These are phyloP conservation scores for Pachysandra terminalis DNA, from an alignment of 164 flowering plant genomes.

Conservation along the genomic window DNA sequence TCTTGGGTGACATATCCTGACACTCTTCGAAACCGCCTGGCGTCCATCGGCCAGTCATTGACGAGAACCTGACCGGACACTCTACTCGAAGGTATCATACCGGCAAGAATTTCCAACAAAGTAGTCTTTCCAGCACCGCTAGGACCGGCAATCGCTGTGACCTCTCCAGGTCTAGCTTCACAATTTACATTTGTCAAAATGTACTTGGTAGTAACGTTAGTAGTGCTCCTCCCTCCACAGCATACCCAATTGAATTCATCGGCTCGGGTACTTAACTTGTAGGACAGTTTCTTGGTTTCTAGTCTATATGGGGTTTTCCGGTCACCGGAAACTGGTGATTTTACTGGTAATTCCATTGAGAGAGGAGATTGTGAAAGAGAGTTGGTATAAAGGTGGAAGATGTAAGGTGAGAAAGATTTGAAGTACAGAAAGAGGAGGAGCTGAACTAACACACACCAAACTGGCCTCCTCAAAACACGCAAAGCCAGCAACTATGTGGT, in stretches of 20 bases:
- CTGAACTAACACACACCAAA: conserved; percentile 63
- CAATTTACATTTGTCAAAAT: conserved; percentile 50
- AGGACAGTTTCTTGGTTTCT: conserved; percentile 49
- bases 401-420: background rate
- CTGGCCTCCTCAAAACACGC: conserved; percentile 17
- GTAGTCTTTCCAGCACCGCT: conserved; percentile 96
- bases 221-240: conserved; percentile 13
- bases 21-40: conserved; percentile 33
- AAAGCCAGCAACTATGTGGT: too few species aligned
- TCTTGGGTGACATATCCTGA: conserved; percentile 87
- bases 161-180: conserved; percentile 58
- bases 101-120: conserved; percentile 24
- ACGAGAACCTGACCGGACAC: conserved; percentile 57
- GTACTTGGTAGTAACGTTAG: conserved; percentile 14
- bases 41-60: conserved; percentile 47
- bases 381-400: background rate
- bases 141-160: conserved; percentile 64
- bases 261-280: conserved; percentile 23
- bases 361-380: background rate
- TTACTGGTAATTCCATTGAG: conserved; percentile 46
- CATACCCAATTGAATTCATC: conserved; percentile 19
- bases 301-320: conserved; percentile 35
- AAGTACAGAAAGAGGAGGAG: conserved; percentile 20
- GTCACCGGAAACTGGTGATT: conserved; percentile 21
- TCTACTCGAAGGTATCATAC: conserved; percentile 12